phyloP scores from a whole-genome alignment of 768 basidiomycete species.

The Boletus rubropictus region DNA sequence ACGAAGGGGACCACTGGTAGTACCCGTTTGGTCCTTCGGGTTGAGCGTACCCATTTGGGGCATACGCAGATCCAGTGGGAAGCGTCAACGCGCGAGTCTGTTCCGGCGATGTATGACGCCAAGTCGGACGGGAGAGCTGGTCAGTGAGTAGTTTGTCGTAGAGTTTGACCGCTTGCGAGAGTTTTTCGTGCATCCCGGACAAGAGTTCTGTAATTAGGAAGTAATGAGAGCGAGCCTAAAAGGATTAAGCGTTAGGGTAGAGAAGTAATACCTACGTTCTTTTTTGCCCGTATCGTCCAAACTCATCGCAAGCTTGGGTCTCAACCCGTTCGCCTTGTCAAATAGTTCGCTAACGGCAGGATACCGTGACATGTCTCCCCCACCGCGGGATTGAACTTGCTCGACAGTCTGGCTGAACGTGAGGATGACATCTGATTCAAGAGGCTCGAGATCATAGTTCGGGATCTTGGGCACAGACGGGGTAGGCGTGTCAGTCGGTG shows the following conservation, averaged over 20 bases:
- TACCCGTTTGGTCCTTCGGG: constrained; percentile 25
- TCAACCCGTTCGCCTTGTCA: constrained; percentile 70
- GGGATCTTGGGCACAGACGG: constrained; percentile 51
- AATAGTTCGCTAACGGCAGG: constrained; percentile 82
- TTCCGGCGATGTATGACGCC: constrained; percentile 37
- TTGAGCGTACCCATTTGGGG: constrained; percentile 31
- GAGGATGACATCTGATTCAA: constrained; percentile 81
- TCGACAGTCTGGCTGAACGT: constrained; percentile 90
- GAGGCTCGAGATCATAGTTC: constrained; percentile 72
- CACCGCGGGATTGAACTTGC: constrained; percentile 73
- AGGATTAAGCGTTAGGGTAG: not conserved
- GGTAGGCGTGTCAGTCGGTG: constrained; percentile 34
- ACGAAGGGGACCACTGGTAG: constrained; percentile 29
- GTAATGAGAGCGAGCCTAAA: not conserved
- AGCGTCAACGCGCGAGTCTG: constrained; percentile 16
- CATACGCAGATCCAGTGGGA: constrained; percentile 23
- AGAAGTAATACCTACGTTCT: constrained; percentile 55
- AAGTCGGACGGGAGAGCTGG: constrained; percentile 69
- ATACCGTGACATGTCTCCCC: constrained; percentile 71
- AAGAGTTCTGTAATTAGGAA: constrained; percentile 57
- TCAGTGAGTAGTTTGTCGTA: constrained; percentile 87
- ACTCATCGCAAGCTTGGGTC: constrained; percentile 79
- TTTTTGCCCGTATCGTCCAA: constrained; percentile 81
- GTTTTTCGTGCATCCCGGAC: constrained; percentile 89
- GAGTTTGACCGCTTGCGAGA: constrained; percentile 85